phyloP scores from a whole-genome alignment of 768 basidiomycete genomes.

The Agaricus sinodeliciosus region DNA sequence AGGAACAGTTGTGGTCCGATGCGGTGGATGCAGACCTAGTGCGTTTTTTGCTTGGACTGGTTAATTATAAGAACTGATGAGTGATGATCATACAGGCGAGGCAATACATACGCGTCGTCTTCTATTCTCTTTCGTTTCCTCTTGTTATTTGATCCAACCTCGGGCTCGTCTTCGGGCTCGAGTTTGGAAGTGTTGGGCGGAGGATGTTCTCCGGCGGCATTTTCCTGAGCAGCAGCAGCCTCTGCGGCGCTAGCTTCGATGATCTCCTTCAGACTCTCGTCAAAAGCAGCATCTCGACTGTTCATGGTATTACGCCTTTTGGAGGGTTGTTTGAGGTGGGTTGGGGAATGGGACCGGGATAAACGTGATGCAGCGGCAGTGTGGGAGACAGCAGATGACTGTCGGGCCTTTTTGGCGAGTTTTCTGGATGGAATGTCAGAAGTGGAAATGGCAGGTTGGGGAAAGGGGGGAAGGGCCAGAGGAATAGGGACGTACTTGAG shows the following conservation, averaged over 20 bases:
- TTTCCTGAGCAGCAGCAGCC: constrained; percentile 48
- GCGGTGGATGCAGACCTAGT: constrained; percentile 69
- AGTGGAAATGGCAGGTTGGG: constrained; percentile 10
- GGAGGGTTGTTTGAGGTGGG: constrained; percentile 53
- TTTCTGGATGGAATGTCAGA: constrained; percentile 35
- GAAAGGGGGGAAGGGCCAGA: neutral
- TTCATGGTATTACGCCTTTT: constrained; percentile 98
- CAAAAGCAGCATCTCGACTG: constrained; percentile 89
- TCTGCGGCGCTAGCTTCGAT: constrained; percentile 71
- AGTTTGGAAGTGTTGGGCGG: constrained; percentile 29
- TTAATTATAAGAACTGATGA: constrained; percentile 25
- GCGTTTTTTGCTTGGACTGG: constrained; percentile 50
- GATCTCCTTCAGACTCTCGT: constrained; percentile 76
- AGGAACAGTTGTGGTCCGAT: constrained; percentile 48
- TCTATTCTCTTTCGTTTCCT: constrained; percentile 76
- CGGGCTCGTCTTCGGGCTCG: constrained; percentile 43
- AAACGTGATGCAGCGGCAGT: constrained; percentile 44
- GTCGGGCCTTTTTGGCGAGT: constrained; percentile 55
- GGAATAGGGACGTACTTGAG: constrained; percentile 52
- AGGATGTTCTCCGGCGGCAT: constrained; percentile 24
- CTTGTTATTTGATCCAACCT: constrained; percentile 31
- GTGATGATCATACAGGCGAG: neutral
- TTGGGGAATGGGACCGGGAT: constrained; percentile 73
- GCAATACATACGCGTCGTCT: constrained; percentile 56
- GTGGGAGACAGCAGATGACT: constrained; percentile 58